Evolutionary conservation across 305 asterid genomes (phyloP).

Genomic region (Rubia tinctorum): DNA sequence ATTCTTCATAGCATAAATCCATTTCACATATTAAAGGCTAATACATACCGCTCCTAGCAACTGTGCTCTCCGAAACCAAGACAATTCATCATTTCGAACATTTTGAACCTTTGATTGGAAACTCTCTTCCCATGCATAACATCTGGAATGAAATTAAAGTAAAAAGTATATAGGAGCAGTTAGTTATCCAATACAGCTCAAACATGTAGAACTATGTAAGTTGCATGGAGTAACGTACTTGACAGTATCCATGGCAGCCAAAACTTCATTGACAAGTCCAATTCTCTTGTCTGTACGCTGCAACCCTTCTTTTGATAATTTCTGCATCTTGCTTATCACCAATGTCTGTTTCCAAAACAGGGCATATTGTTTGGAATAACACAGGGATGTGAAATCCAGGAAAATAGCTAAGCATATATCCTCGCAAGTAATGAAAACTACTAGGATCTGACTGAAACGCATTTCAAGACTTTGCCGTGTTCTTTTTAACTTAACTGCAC

Average conservation of each 20-base stretch:
- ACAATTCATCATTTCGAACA: slow-evolving; percentile 83
- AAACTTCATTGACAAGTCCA: slow-evolving; percentile 87
- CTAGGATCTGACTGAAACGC: background rate
- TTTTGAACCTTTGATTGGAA: slow-evolving; percentile 75
- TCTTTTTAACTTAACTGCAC: background rate
- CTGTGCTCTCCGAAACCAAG: slow-evolving; percentile 83
- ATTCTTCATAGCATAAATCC: slow-evolving; percentile 2
- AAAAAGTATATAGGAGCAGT: slow-evolving; percentile 3
- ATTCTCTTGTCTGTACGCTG: slow-evolving; percentile 89
- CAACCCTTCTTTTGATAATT: slow-evolving; percentile 78
- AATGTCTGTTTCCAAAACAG: slow-evolving; percentile 59
- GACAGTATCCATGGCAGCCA: slow-evolving; percentile 97
- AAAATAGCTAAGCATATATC: background rate
- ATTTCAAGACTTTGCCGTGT: background rate
- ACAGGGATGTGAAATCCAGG: background rate
- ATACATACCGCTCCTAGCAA: slow-evolving; percentile 82
- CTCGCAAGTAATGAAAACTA: background rate
- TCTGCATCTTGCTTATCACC: slow-evolving; percentile 76
- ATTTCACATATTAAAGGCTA: slow-evolving; percentile 15
- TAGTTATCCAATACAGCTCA: background rate
- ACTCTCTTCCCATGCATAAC: slow-evolving; percentile 95
- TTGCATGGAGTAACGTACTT: slow-evolving; percentile 45
- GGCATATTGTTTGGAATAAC: slow-evolving; percentile 13
- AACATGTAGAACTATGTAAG: background rate
- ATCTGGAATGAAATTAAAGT: slow-evolving; percentile 48